Evolutionary conservation across 257 asterid species (phyloP), one percentile per base, ranked within the genome.

Genomic region (Ligustrum vulgare): DNA sequence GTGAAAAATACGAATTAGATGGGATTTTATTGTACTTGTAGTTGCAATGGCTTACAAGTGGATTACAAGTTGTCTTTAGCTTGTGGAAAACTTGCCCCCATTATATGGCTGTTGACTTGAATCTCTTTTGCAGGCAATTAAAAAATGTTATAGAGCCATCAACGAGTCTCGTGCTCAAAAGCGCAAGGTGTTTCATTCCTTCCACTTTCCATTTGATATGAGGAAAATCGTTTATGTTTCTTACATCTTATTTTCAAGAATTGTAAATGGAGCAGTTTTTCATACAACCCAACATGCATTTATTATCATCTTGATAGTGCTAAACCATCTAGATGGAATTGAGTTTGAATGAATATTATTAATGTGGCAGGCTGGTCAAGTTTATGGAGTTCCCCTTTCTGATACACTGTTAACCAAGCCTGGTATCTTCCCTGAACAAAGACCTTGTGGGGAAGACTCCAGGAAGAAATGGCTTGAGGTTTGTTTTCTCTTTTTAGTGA

Each of bases 381-480:
- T 95, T 72, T 95, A 93, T 83, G 99, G 96, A 81, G 93, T 93
- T 82, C 92, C 98, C 71, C 97, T 95, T 82, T 87, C 97, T 78
- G 96, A 97, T 75, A 47, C 86, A 43, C 79, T 91, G 41, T 80
- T 95, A 86, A 82, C 85, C 74, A 93, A 91, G 76, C 78, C 96
- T 80, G 90, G 96, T 74, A 74, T 80, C 80, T 91, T 89, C 79
- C 98, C 98, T 37, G 99, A 95, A 70, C 97, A 87, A 88, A 91
- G 92, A 76, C 87, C 98, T 64, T 93, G 91, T 47, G 93, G 98
- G 36, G 99, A 95, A 80, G 99, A 95, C 79, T 87, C 80, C 83
- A 87, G 92, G 80, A 95, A 89, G 91, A 95, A 90, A 85, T 95
- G 99, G 98, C 89, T 95, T 79, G 99, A 93, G 99, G 99, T 89